These are phyloP conservation scores for Candida broadrunensis DNA, from an alignment of 805 yeast species.

Conservation along the genomic window DNA sequence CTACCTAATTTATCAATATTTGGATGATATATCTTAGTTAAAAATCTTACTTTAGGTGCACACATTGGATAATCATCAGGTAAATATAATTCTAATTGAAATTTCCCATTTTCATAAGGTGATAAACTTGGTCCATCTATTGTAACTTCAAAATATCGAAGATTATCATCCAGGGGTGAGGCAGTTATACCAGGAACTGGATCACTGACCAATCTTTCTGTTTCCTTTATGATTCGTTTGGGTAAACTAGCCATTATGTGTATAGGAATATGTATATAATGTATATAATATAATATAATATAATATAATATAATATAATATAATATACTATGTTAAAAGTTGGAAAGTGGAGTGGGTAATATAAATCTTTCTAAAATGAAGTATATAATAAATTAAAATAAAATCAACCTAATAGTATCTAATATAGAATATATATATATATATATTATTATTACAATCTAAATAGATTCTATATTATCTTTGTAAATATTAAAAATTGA, in stretches of 20 bases:
- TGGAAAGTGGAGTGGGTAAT: no score
- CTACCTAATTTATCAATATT: constrained; percentile 94
- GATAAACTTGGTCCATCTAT: constrained; percentile 89
- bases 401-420: no score
- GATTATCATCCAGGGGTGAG: constrained; percentile 87
- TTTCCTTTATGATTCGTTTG: constrained; percentile 93
- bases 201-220: constrained; percentile 86
- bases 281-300: no score
- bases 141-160: constrained; percentile 88
- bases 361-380: no score
- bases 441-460: no score
- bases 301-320: no score
- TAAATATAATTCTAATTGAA: constrained; percentile 78
- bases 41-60: constrained; percentile 92
- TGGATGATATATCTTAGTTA: constrained; percentile 94
- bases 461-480: no score
- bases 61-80: constrained; percentile 99
- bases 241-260: constrained; percentile 67
- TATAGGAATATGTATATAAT: no score
- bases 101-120: constrained; percentile 82
- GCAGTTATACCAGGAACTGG: constrained; percentile 97
- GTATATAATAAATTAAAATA: no score
- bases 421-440: no score
- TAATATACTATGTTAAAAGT: no score
- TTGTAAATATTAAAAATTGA: no score